Percentiles rank a stretch among this genome's conserved stretches.
These are phyloP conservation scores for Chalciporus sphaerocephalus DNA, from an alignment of 768 basidiomycete species.

Conservation along the genomic window DNA sequence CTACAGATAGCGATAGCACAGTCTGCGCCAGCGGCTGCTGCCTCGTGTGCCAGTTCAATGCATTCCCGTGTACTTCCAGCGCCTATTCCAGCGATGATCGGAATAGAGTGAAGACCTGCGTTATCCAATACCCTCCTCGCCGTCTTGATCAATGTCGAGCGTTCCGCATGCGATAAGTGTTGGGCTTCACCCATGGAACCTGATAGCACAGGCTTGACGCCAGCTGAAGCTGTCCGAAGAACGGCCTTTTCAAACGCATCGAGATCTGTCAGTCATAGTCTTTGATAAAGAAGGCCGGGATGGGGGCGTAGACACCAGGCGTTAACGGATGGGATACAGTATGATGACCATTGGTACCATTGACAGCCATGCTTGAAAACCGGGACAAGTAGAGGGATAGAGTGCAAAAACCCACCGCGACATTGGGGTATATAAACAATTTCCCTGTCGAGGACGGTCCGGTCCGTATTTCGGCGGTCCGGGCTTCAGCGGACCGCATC, in stretches of 20 bases:
- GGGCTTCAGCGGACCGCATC: too few species aligned
- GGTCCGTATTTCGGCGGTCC: constrained; percentile 3
- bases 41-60: constrained; percentile 66
- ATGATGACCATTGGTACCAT: constrained; percentile 20
- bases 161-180: constrained; percentile 66
- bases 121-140: constrained; percentile 70
- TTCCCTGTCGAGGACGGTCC: constrained; percentile 9
- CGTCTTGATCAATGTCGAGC: constrained; percentile 56
- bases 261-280: constrained; percentile 48
- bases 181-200: constrained; percentile 87
- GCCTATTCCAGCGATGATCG: constrained; percentile 81
- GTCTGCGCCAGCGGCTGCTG: constrained; percentile 83
- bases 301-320: constrained; percentile 79
- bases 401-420: not conserved
- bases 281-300: constrained; percentile 79
- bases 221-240: constrained; percentile 56
- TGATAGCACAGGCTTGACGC: constrained; percentile 66
- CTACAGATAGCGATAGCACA: constrained; percentile 80
- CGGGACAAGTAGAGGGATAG: not conserved
- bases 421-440: constrained; percentile 10
- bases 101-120: constrained; percentile 52
- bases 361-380: constrained; percentile 36
- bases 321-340: constrained; percentile 51
- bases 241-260: constrained; percentile 66
- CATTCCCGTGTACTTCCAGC: constrained; percentile 82